These are phyloP conservation scores for Kwoniella sp. DNA, from an alignment of 768 basidiomycete species.

Conservation along the genomic window DNA sequence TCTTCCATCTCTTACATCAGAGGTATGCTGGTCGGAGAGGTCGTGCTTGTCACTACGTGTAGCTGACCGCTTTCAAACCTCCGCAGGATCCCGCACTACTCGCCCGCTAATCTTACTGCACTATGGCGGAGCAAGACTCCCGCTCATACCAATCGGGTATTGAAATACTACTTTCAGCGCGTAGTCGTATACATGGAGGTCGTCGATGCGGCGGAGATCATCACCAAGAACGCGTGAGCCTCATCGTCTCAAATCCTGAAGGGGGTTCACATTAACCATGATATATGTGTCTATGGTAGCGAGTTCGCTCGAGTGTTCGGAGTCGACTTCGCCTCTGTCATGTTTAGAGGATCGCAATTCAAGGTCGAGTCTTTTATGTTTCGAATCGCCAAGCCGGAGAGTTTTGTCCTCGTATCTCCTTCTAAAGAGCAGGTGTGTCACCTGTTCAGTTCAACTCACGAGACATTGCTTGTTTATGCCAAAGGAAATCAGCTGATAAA, in stretches of 20 bases:
- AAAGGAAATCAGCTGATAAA: not conserved
- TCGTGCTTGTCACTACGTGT: too few species aligned
- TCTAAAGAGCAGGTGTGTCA: slow-evolving; percentile 74
- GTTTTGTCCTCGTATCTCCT: slow-evolving; percentile 85
- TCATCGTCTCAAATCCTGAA: not conserved
- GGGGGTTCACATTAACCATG: not conserved
- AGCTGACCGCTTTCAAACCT: not conserved
- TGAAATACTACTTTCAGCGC: slow-evolving; percentile 70
- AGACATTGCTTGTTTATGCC: slow-evolving; percentile 7
- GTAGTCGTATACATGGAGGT: slow-evolving; percentile 73
- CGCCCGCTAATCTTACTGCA: slow-evolving; percentile 63
- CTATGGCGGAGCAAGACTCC: slow-evolving; percentile 71
- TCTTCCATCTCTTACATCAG: slow-evolving; percentile 73
- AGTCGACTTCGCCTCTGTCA: slow-evolving; percentile 93
- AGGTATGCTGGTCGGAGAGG: too few species aligned
- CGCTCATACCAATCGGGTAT: slow-evolving; percentile 62
- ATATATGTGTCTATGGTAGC: slow-evolving; percentile 58
- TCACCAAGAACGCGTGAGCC: slow-evolving; percentile 86
- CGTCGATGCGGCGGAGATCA: slow-evolving; percentile 74
- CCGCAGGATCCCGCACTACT: slow-evolving; percentile 75
- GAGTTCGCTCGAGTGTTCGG: slow-evolving; percentile 98
- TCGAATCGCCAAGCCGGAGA: slow-evolving; percentile 93
- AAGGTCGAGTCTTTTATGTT: slow-evolving; percentile 99
- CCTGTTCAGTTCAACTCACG: too few species aligned
- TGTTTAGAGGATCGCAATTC: slow-evolving; percentile 93